Percentiles rank a stretch among this genome's conserved stretches.
phyloP scores from a whole-genome alignment of 2,329 filamentous ascomycete genomes.

The Aspergillus cejpii region DNA sequence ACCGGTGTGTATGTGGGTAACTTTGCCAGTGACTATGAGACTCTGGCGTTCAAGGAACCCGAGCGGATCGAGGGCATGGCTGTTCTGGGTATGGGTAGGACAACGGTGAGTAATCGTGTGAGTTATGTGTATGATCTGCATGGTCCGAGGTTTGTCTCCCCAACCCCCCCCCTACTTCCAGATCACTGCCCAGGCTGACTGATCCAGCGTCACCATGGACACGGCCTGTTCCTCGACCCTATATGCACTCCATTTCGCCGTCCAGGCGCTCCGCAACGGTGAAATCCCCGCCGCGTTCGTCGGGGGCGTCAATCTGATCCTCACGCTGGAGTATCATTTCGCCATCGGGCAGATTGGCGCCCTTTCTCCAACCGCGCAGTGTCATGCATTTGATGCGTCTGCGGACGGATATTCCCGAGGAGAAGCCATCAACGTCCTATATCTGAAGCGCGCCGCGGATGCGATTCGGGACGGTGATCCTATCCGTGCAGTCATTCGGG shows the following conservation, averaged over 20 bases:
- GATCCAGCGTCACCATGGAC: slow-evolving; percentile 22
- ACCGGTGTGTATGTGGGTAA: slow-evolving; percentile 16
- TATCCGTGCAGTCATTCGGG: slow-evolving; percentile 4
- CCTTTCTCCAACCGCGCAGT: slow-evolving; percentile 27
- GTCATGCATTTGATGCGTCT: slow-evolving; percentile 5
- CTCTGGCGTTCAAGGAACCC: too few species aligned
- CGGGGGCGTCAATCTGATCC: slow-evolving; percentile 20
- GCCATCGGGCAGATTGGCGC: slow-evolving; percentile 27
- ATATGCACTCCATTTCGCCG: slow-evolving; percentile 37
- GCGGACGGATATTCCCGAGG: slow-evolving; percentile 10
- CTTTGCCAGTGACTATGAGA: slow-evolving; percentile 17
- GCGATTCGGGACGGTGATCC: slow-evolving; percentile 4
- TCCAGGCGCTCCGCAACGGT: slow-evolving; percentile 13
- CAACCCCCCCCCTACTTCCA: slow-evolving; percentile 25
- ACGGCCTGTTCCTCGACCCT: slow-evolving; percentile 37
- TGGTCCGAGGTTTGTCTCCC: too few species aligned
- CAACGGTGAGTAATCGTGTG: too few species aligned
- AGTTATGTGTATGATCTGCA: too few species aligned
- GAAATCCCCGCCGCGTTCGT: slow-evolving; percentile 21
- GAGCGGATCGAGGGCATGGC: slow-evolving; percentile 9
- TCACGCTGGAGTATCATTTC: slow-evolving; percentile 13
- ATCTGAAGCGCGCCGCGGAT: slow-evolving; percentile 5
- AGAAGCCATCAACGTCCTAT: slow-evolving; percentile 2
- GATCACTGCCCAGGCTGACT: slow-evolving; percentile 32
- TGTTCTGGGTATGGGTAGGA: slow-evolving; percentile 11